A percentile compares a stretch with the other conserved stretches of the same genome.
phyloP scores from a whole-genome alignment of 441 rosid genomes.

The Eruca vesicaria region DNA sequence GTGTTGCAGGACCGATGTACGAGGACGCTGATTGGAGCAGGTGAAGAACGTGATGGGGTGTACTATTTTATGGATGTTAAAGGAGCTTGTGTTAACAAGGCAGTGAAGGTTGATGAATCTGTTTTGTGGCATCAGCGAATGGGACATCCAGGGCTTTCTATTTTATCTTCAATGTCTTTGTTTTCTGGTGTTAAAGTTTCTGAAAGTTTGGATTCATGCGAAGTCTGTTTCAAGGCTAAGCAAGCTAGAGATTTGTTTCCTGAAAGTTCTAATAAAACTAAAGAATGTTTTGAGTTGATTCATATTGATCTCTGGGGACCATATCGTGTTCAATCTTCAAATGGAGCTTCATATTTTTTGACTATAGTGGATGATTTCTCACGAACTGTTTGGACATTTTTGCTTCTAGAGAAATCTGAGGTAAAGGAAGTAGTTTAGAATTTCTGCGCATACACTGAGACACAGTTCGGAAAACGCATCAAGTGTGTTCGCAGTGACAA shows the following conservation, averaged over 20 bases:
- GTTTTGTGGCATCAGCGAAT: neutral
- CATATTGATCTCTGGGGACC: neutral
- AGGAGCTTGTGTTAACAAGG: neutral
- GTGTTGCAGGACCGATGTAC: neutral
- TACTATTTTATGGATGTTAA: neutral
- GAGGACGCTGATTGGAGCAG: neutral
- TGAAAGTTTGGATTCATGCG: neutral
- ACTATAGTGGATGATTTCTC: neutral
- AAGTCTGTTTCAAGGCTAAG: neutral
- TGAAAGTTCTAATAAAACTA: too few relatives aligned
- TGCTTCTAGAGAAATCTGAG: neutral
- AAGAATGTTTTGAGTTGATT: too few relatives aligned
- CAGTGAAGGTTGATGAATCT: neutral
- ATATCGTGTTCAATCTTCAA: neutral
- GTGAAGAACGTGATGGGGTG: neutral
- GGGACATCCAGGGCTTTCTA: neutral
- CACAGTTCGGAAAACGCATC: neutral
- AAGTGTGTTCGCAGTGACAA: neutral
- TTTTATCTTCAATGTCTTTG: neutral
- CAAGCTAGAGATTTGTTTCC: too few relatives aligned
- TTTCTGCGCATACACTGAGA: neutral
- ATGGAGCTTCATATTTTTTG: neutral
- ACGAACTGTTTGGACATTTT: neutral
- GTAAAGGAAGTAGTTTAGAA: neutral
- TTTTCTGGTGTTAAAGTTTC: neutral